Conservation (phyloP, 1,284 basidiomycete genomes). For the Cryptococcus sp. region DNA sequence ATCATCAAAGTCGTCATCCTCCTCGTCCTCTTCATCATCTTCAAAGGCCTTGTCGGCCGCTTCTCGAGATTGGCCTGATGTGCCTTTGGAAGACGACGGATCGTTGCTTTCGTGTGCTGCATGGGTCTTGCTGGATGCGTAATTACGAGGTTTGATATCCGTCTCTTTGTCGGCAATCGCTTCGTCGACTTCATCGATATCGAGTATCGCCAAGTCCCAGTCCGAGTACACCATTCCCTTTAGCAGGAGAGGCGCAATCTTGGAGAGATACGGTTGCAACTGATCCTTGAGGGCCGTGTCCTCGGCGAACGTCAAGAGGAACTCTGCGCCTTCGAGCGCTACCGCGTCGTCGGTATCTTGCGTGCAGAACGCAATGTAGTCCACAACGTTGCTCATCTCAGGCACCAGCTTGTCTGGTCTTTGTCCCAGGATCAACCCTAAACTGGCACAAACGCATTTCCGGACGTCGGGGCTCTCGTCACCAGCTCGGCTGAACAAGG, state of each 20-base stretch:
- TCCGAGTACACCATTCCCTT: constrained; percentile 98
- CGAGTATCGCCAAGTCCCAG: constrained; percentile 92
- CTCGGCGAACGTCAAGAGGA: constrained; percentile 99
- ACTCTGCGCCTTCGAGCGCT: constrained; percentile 96
- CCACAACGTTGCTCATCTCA: constrained; percentile 91
- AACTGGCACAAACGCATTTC: constrained; percentile 92
- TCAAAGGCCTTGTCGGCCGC: constrained; percentile 55
- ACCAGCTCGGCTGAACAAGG: constrained; percentile 90
- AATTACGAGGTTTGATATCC: constrained; percentile 95
- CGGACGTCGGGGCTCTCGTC: constrained; percentile 92
- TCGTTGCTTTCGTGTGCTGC: constrained; percentile 66
- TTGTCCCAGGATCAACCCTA: constrained; percentile 87
- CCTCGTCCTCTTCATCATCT: constrained; percentile 70
- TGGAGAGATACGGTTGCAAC: constrained; percentile 79
- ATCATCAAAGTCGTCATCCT: constrained; percentile 83
- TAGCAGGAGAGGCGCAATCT: constrained; percentile 88
- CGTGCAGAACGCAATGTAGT: constrained; percentile 98
- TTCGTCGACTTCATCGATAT: constrained; percentile 82
- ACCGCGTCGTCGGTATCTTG: constrained; percentile 95
- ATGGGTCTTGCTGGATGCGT: constrained; percentile 71
- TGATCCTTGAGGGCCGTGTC: constrained; percentile 81
- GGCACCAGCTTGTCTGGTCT: constrained; percentile 96
- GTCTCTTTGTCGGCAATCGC: constrained; percentile 87
- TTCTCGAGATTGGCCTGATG: constrained; percentile 38
- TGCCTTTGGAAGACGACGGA: constrained; percentile 25